Evolutionary conservation across 306 rosid species (phyloP), one percentile per base, ranked within the genome.

Genomic region (Quillaja saponaria): DNA sequence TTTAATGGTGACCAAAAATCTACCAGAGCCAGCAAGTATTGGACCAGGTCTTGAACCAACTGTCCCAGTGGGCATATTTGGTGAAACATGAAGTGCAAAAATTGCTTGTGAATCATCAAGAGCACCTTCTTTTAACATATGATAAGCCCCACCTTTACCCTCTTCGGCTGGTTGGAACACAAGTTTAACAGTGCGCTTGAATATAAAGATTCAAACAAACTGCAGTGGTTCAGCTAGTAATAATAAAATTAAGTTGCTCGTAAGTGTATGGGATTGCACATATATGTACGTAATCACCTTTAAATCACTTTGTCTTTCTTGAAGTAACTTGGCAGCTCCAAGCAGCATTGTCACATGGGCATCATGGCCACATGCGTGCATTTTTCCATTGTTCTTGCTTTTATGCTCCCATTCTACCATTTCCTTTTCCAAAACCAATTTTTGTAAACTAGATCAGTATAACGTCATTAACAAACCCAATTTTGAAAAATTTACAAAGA

Each of bases 281-380:
- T n/a, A n/a, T n/a, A n/a, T n/a, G n/a, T n/a, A n/a, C n/a, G n/a
- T n/a, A n/a, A n/a, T 4, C 52, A 84, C 90, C 85, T 78, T 78
- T 6, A 84, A 46, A 58, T 67, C 40, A 28, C 62, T 75, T 44
- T 52, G 72, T 58, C 75, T 79, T 5, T 0, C 57, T 34, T 78
- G 84, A 47, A 84, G 83, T 64, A 81, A 76, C 67, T 81, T 79
- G 10, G 87, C 90, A 12, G 87, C 90, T 60, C 87, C 90, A 34
- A 84, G 87, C 70, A 81, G 79, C 85, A 81, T 81, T 14, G 87
- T 61, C 1, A 74, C 83, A 49, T 85, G 90, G 60, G 76, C 73
- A 55, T 81, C 87, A 58, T 85, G 87, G 35, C 90, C 90, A 46
- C 87, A 85, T 38, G 87, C 85, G 47, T 81, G 90, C 90, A 85